Conservation (phyloP, 108 stramenopile species). For the Aurantiochytrium sp. region DNA sequence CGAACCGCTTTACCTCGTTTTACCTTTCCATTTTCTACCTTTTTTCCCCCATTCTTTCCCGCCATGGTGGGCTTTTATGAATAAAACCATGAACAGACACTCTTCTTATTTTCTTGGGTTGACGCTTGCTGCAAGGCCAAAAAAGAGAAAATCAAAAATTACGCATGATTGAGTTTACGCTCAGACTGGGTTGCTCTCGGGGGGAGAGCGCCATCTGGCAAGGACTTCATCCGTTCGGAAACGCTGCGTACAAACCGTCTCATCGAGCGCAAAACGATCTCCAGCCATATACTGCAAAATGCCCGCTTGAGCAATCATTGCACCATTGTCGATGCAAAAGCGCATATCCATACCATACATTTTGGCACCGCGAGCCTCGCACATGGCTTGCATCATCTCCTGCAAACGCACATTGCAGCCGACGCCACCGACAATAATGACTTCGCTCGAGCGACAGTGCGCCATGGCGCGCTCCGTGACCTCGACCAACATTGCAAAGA, state of each 20-base stretch:
- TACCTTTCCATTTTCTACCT: too few species aligned
- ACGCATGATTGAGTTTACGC: background rate
- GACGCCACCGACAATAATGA: slow-evolving; percentile 96
- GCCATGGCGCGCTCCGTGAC: slow-evolving; percentile 99
- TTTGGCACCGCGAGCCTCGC: slow-evolving; percentile 71
- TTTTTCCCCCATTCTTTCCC: too few species aligned
- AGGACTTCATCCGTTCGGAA: slow-evolving; percentile 51
- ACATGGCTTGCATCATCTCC: slow-evolving; percentile 94
- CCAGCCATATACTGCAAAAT: slow-evolving; percentile 89
- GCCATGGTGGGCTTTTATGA: too few species aligned
- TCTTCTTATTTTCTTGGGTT: too few species aligned
- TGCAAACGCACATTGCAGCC: slow-evolving; percentile 94
- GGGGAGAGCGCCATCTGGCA: background rate
- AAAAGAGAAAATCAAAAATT: background rate
- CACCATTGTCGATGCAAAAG: slow-evolving; percentile 99
- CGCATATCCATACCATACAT: slow-evolving; percentile 94
- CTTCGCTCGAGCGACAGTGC: slow-evolving; percentile 74
- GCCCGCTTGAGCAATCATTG: slow-evolving; percentile 99
- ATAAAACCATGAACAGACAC: too few species aligned
- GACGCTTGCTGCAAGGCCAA: too few species aligned
- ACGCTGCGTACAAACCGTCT: slow-evolving; percentile 80
- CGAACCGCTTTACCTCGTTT: too few species aligned
- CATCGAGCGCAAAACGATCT: slow-evolving; percentile 61
- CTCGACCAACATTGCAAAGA: slow-evolving; percentile 99
- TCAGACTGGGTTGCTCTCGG: background rate